Percentiles rank a stretch among this genome's conserved stretches.
Evolutionary conservation across 495 filamentous ascomycete species (phyloP).

Genomic region (Hypoxylon fragiforme): DNA sequence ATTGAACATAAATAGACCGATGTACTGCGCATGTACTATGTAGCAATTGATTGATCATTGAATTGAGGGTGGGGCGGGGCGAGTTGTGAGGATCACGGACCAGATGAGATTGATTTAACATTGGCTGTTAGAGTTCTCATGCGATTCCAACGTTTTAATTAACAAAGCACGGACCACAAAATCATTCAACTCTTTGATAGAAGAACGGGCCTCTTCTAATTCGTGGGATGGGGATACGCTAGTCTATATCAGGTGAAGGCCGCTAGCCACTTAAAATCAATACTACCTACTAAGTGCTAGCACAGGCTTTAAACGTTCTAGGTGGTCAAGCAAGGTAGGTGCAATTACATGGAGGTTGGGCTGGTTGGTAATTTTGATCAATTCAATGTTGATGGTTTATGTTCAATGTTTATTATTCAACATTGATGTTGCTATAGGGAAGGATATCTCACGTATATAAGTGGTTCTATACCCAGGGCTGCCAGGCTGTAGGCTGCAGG

Average conservation of each 20-base stretch:
- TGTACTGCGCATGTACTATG: background rate
- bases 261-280: constrained; percentile 3
- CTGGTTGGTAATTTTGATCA: too few relatives aligned
- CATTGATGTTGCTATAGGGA: background rate
- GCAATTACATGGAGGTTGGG: too few relatives aligned
- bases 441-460: too few relatives aligned
- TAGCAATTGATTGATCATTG: background rate
- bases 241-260: constrained; percentile 5
- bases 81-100: constrained; percentile 8
- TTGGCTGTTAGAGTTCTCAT: constrained; percentile 33
- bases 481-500: too few relatives aligned
- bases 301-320: too few relatives aligned
- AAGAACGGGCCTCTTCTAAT: constrained; percentile 16
- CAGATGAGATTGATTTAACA: constrained; percentile 13
- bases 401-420: too few relatives aligned
- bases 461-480: too few relatives aligned
- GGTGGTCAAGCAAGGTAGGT: too few relatives aligned
- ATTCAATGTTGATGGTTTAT: too few relatives aligned
- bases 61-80: constrained; percentile 11
- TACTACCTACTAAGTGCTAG: too few relatives aligned
- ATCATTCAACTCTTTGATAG: constrained; percentile 16
- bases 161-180: constrained; percentile 28
- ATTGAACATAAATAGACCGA: background rate
- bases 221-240: constrained; percentile 18
- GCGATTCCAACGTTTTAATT: constrained; percentile 24